These are phyloP conservation scores for Gardenia jasminoides DNA, from an alignment of 257 asterid species.

Conservation along the genomic window DNA sequence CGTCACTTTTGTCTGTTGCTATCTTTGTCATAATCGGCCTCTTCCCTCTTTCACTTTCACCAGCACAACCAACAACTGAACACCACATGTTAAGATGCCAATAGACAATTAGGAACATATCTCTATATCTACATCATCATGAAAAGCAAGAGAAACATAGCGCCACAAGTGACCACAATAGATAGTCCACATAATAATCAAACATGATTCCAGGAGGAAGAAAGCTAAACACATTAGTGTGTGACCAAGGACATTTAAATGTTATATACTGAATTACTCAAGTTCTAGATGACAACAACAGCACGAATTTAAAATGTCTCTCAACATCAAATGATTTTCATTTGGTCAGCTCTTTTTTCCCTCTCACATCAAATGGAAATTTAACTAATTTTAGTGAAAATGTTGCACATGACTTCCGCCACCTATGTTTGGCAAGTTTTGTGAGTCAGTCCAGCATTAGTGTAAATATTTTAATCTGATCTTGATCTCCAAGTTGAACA, in stretches of 20 bases:
- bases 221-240: background rate
- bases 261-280: no score
- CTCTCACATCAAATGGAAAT: no score
- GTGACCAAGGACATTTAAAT: no score
- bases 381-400: no score
- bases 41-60: conserved; percentile 88
- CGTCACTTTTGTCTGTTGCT: conserved; percentile 85
- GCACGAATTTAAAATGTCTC: no score
- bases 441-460: background rate
- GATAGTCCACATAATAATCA: background rate
- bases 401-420: background rate
- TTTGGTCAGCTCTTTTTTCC: no score
- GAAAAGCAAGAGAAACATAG: background rate
- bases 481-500: background rate
- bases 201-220: background rate
- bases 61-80: conserved; percentile 81
- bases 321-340: no score
- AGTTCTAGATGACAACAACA: background rate
- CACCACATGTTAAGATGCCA: conserved; percentile 17
- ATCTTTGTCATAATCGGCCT: conserved; percentile 92
- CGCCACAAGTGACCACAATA: background rate
- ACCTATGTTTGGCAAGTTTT: background rate
- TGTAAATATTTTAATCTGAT: background rate
- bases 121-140: background rate
- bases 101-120: conserved; percentile 22